phyloP scores from a whole-genome alignment of 768 basidiomycete genomes.

The Clitopilus hobsonii region DNA sequence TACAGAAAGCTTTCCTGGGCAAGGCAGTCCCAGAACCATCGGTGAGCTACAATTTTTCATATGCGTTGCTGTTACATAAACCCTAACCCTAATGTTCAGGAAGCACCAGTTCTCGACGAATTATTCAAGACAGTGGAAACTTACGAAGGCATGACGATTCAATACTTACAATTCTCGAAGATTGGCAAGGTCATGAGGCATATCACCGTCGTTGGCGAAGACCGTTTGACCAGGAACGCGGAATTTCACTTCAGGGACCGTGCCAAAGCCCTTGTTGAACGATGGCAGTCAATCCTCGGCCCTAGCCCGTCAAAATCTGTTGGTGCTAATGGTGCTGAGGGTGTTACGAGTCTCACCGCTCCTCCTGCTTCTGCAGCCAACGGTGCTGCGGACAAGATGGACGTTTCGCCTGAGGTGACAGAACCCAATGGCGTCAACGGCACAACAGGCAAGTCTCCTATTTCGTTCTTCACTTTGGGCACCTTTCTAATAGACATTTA shows the following conservation, averaged over 20 bases:
- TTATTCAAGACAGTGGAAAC: conserved; percentile 67
- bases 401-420: conserved; percentile 7
- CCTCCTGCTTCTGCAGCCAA: background rate
- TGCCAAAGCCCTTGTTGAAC: conserved; percentile 56
- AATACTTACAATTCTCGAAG: conserved; percentile 71
- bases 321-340: conserved; percentile 12
- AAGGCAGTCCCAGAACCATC: conserved; percentile 13
- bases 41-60: conserved; percentile 2
- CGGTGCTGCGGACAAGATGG: conserved; percentile 9
- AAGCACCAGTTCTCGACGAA: conserved; percentile 63
- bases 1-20: conserved; percentile 66
- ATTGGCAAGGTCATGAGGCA: conserved; percentile 80
- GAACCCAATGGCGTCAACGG: background rate
- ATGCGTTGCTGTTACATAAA: background rate
- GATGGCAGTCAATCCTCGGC: conserved; percentile 48
- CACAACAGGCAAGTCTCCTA: background rate
- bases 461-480: background rate
- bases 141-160: conserved; percentile 66
- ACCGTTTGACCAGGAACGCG: conserved; percentile 52
- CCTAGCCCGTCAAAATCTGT: conserved; percentile 7
- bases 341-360: conserved; percentile 1
- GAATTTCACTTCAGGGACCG: conserved; percentile 57
- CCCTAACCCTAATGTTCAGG: conserved; percentile 33
- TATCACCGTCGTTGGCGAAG: conserved; percentile 46
- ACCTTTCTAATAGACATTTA: background rate